Conservation (phyloP, 441 rosid species). For the Macaranga tanarius region DNA sequence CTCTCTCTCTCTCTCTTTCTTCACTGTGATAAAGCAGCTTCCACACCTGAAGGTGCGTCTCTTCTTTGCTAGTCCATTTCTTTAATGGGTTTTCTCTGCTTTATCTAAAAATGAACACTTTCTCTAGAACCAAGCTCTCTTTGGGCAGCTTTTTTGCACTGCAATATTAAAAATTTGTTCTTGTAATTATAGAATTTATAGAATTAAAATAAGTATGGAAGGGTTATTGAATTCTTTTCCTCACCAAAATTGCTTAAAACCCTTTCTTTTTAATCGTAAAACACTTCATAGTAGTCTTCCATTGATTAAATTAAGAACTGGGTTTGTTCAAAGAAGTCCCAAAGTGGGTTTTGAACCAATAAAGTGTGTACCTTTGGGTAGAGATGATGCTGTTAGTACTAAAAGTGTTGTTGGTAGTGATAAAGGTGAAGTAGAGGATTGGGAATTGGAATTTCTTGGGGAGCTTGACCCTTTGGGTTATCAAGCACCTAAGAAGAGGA, state of each 20-base stretch:
- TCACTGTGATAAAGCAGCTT: background rate
- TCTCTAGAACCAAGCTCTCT: background rate
- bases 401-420: slow-evolving; percentile 25
- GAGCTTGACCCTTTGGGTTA: slow-evolving; percentile 63
- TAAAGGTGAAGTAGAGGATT: slow-evolving; percentile 39
- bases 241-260: slow-evolving; percentile 33
- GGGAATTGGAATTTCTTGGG: slow-evolving; percentile 78
- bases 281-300: slow-evolving; percentile 26
- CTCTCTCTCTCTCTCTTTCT: background rate
- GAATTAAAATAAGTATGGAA: slow-evolving; percentile 31
- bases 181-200: background rate
- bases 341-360: slow-evolving; percentile 25
- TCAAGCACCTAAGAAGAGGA: slow-evolving; percentile 62
- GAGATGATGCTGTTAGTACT: slow-evolving; percentile 22
- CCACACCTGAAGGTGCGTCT: slow-evolving; percentile 6
- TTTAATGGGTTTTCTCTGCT: background rate
- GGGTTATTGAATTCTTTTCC: slow-evolving; percentile 38
- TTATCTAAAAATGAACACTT: too few species aligned
- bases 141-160: slow-evolving; percentile 7
- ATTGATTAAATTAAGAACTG: slow-evolving; percentile 30
- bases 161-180: background rate
- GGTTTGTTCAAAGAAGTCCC: slow-evolving; percentile 16
- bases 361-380: slow-evolving; percentile 28
- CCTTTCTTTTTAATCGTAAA: slow-evolving; percentile 35
- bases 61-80: background rate